Evolutionary conservation across 345 rosid genomes (phyloP).

Genomic region (Mallotus nudiflorus): DNA sequence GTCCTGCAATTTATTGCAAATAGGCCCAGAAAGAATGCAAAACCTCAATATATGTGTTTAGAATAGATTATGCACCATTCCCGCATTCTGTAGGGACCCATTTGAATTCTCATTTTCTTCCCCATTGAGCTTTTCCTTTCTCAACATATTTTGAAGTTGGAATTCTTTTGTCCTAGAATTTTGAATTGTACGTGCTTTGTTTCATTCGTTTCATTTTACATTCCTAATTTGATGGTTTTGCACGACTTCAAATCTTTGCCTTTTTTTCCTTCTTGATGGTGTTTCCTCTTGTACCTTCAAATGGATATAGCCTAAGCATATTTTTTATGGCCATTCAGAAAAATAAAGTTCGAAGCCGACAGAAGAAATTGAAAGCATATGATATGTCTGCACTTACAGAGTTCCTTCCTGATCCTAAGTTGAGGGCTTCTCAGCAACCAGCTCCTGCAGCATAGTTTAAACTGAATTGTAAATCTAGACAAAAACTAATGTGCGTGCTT

Average conservation of each 20-base stretch:
- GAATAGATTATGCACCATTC: too few species aligned
- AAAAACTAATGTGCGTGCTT: conserved; percentile 56
- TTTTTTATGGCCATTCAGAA: conserved; percentile 36
- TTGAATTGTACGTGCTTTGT: too few species aligned
- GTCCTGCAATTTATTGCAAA: too few species aligned
- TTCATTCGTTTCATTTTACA: too few species aligned
- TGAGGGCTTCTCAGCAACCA: conserved; percentile 38
- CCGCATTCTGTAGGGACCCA: too few species aligned
- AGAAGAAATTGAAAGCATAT: conserved; percentile 69
- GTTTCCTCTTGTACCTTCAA: not conserved
- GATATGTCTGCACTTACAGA: conserved; percentile 71
- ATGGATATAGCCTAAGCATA: not conserved
- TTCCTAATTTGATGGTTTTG: not conserved
- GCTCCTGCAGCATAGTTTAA: conserved; percentile 44
- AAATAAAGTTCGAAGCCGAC: conserved; percentile 52
- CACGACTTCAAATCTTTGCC: not conserved
- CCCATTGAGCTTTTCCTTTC: too few species aligned
- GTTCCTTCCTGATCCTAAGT: conserved; percentile 83
- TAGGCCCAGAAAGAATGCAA: too few species aligned
- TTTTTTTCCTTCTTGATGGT: not conserved
- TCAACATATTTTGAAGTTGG: too few species aligned
- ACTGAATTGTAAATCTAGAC: conserved; percentile 71
- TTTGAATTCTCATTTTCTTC: too few species aligned
- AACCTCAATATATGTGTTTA: too few species aligned
- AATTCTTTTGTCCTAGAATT: too few species aligned